phyloP scores from a whole-genome alignment of 306 rosid species.

The Mimosa pudica region DNA sequence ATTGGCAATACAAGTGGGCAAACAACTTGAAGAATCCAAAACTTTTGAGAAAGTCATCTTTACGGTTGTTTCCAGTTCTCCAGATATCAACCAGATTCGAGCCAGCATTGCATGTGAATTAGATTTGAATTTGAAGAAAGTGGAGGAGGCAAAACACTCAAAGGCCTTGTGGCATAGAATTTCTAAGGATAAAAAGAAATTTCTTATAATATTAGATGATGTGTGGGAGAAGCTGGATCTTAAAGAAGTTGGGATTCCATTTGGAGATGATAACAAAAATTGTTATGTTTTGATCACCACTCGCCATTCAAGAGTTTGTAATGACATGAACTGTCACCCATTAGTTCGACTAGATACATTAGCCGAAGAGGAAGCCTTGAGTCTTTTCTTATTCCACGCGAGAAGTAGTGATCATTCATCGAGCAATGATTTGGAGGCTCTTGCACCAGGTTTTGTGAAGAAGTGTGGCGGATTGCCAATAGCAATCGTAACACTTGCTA shows the following conservation, averaged over 20 bases:
- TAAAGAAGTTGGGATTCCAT: constrained; percentile 30
- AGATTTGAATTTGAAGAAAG: not conserved
- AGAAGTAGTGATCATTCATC: not conserved
- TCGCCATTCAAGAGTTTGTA: not conserved
- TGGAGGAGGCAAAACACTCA: not conserved
- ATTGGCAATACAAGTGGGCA: too few relatives aligned
- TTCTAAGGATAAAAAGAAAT: not conserved
- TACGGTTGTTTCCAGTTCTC: not conserved
- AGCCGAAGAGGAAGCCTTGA: not conserved
- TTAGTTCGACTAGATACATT: not conserved
- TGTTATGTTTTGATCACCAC: constrained; percentile 28
- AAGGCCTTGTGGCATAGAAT: not conserved
- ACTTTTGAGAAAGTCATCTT: not conserved
- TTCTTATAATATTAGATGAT: not conserved
- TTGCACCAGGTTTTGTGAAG: not conserved
- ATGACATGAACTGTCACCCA: not conserved
- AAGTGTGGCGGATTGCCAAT: constrained; percentile 18
- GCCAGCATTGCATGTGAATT: not conserved
- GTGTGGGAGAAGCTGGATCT: not conserved
- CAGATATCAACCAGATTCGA: not conserved
- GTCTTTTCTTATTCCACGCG: not conserved
- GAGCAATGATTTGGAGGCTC: not conserved
- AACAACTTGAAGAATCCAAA: too few relatives aligned
- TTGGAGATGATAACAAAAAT: not conserved
- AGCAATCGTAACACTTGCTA: not conserved